phyloP scores from a whole-genome alignment of 129 eudicot species.

The Deinandra increscens region DNA sequence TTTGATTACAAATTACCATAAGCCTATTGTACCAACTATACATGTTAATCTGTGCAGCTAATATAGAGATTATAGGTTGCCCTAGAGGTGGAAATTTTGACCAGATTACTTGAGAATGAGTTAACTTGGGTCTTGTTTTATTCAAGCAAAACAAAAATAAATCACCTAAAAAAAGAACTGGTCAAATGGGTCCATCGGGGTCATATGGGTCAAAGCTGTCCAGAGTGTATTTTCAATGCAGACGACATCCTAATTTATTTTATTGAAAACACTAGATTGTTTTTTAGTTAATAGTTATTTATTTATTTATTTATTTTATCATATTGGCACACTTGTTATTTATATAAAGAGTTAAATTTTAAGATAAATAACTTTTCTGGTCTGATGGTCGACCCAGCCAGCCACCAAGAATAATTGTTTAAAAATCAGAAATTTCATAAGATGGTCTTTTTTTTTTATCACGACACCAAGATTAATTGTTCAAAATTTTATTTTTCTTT shows the following conservation, averaged over 20 bases:
- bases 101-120: neutral
- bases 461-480: no score
- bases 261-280: neutral
- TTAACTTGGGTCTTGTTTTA: neutral
- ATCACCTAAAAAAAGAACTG: neutral
- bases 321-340: neutral
- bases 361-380: neutral
- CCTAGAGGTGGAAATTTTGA: neutral
- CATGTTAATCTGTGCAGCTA: neutral
- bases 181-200: no score
- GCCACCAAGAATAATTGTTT: no score
- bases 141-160: neutral
- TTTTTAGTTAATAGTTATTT: neutral
- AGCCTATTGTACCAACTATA: slow-evolving; percentile 14
- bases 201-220: no score
- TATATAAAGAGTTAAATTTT: neutral
- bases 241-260: neutral
- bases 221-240: neutral
- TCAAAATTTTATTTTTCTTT: neutral
- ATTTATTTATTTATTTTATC: no score
- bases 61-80: neutral
- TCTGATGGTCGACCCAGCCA: neutral
- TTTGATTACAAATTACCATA: neutral
- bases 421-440: no score
- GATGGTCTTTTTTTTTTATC: no score